Evolutionary conservation across 345 rosid genomes (phyloP).

Genomic region (Rhizophora mangle): DNA sequence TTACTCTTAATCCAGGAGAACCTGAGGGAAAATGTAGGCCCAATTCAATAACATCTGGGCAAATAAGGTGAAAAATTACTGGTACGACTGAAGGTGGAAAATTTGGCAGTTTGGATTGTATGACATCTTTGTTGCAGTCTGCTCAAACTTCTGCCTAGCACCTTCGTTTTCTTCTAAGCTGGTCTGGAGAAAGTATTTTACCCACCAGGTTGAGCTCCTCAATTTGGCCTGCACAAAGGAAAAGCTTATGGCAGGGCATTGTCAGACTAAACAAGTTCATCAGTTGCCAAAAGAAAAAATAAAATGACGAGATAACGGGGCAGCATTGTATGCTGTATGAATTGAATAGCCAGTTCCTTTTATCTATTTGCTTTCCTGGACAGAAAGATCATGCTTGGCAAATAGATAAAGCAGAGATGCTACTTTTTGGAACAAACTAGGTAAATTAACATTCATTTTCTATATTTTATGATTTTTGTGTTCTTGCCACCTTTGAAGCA

Average conservation of each 20-base stretch:
- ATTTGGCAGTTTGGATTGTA: conserved; percentile 23
- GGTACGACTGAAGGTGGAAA: conserved; percentile 24
- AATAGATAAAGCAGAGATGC: too few relatives aligned
- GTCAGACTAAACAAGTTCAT: background rate
- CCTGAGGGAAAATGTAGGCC: background rate
- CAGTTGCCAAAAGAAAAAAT: background rate
- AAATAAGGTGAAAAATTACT: background rate
- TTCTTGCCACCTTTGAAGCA: too few relatives aligned
- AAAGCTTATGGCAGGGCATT: conserved; percentile 2
- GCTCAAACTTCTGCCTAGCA: conserved; percentile 45
- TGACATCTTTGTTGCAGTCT: conserved; percentile 8
- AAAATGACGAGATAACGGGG: background rate
- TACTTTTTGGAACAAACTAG: too few relatives aligned
- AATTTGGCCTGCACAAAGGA: conserved; percentile 51
- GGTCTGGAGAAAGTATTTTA: conserved; percentile 55
- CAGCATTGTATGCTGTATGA: background rate
- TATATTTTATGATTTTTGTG: too few relatives aligned
- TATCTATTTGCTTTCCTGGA: too few relatives aligned
- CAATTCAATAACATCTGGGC: background rate
- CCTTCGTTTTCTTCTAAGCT: conserved; percentile 63
- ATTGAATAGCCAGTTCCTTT: too few relatives aligned
- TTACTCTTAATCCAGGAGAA: too few relatives aligned
- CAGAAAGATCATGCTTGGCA: too few relatives aligned
- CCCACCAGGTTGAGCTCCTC: conserved; percentile 78
- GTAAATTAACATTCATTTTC: too few relatives aligned